Evolutionary conservation across 208 protist genomes (phyloP).

Genomic region (Polymyxa betae): DNA sequence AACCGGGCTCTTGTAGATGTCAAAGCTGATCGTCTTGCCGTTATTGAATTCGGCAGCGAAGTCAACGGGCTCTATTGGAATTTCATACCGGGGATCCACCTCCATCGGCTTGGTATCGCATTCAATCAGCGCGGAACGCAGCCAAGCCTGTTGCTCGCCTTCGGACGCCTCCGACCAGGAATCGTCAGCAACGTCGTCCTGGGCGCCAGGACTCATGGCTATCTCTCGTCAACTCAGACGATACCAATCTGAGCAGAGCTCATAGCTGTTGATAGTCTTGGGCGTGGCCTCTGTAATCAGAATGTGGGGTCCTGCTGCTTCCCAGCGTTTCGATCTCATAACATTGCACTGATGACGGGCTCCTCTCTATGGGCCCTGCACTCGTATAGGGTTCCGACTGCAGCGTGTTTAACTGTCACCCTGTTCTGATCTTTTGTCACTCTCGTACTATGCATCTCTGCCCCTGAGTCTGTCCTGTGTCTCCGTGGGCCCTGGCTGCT

Average conservation of each 20-base stretch:
- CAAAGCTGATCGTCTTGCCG: neutral
- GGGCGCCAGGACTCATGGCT: neutral
- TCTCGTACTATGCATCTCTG: no score
- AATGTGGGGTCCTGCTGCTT: no score
- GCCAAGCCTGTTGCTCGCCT: slow-evolving; percentile 43
- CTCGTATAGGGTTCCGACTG: no score
- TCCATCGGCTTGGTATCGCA: slow-evolving; percentile 30
- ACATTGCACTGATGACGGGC: no score
- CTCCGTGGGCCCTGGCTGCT: no score
- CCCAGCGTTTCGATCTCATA: no score
- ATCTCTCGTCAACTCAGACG: no score
- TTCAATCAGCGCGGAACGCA: slow-evolving; percentile 29
- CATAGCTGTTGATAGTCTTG: neutral
- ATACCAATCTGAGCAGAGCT: no score
- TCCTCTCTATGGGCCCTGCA: no score
- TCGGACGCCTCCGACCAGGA: slow-evolving; percentile 16
- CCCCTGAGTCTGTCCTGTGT: no score
- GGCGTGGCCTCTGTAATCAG: neutral
- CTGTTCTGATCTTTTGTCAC: no score
- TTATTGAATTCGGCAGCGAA: neutral
- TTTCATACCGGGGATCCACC: slow-evolving; percentile 25
- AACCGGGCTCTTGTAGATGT: neutral
- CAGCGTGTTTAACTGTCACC: no score
- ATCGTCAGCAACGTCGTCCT: neutral
- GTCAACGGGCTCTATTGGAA: neutral